These are phyloP conservation scores for Aspergillus proliferans DNA, from an alignment of 2,329 filamentous ascomycete species.

Conservation along the genomic window DNA sequence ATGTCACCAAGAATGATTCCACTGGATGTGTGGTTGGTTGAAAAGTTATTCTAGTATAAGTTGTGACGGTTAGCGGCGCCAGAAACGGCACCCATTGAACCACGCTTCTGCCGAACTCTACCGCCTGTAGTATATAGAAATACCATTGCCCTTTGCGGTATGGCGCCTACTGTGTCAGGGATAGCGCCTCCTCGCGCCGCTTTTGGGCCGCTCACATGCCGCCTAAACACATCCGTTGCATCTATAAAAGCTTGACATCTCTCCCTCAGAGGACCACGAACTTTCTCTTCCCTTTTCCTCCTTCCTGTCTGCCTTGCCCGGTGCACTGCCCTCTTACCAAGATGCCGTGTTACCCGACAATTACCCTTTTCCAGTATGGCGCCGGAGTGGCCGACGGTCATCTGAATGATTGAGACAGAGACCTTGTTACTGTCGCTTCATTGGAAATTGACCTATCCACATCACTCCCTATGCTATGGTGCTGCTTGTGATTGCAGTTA, in stretches of 20 bases:
- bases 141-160: not conserved
- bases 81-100: too few relatives aligned
- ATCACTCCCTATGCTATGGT: too few relatives aligned
- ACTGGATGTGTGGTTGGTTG: too few relatives aligned
- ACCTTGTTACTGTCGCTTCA: not conserved
- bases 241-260: not conserved
- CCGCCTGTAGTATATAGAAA: not conserved
- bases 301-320: not conserved
- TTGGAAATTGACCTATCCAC: too few relatives aligned
- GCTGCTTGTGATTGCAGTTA: too few relatives aligned
- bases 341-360: slow-evolving; percentile 3
- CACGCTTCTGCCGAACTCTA: not conserved
- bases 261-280: not conserved
- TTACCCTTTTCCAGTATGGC: slow-evolving; percentile 1
- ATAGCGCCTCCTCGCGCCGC: too few relatives aligned
- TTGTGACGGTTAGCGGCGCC: not conserved
- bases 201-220: too few relatives aligned
- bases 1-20: too few relatives aligned
- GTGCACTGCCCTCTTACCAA: slow-evolving; percentile 3
- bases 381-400: not conserved
- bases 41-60: too few relatives aligned
- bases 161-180: not conserved
- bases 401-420: not conserved
- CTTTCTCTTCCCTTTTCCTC: not conserved
- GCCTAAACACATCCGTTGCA: not conserved